A percentile compares a stretch with the other conserved stretches of the same genome.
phyloP scores from a whole-genome alignment of 805 yeast species.

The Yarrowia bubula region DNA sequence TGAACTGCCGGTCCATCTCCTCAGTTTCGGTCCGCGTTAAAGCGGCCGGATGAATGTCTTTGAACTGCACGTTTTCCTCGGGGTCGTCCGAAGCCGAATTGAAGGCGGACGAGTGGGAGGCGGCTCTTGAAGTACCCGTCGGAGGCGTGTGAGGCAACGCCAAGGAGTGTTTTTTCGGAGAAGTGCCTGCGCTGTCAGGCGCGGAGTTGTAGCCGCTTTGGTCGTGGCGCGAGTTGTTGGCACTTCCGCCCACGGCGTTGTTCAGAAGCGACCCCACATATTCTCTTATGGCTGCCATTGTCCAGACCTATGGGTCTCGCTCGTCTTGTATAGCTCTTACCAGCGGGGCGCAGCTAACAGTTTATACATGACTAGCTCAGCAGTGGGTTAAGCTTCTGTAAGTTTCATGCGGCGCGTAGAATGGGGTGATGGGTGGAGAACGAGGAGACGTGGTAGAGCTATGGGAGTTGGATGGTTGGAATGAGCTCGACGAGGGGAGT shows the following conservation, averaged over 20 bases:
- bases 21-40: slow-evolving; percentile 8
- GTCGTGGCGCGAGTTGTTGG: not conserved
- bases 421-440: too few species aligned
- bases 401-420: slow-evolving; percentile 9
- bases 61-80: slow-evolving; percentile 16
- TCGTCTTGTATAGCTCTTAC: not conserved
- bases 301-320: slow-evolving; percentile 17
- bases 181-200: slow-evolving; percentile 8
- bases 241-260: slow-evolving; percentile 8
- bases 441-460: too few species aligned
- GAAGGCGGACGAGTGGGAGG: slow-evolving; percentile 17
- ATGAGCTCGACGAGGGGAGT: too few species aligned
- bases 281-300: slow-evolving; percentile 21
- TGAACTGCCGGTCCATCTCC: slow-evolving; percentile 14
- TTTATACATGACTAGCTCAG: slow-evolving; percentile 6
- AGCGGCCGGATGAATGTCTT: slow-evolving; percentile 22
- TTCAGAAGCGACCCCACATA: slow-evolving; percentile 24
- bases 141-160: slow-evolving; percentile 11
- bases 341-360: slow-evolving; percentile 23
- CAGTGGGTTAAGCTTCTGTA: not conserved
- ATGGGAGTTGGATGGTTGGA: too few species aligned
- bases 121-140: not conserved
- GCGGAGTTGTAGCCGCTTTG: not conserved
- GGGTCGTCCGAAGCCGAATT: slow-evolving; percentile 22
- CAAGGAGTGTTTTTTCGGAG: slow-evolving; percentile 18